Percentiles rank a stretch among this genome's conserved stretches.
phyloP scores from a whole-genome alignment of 768 basidiomycete species.

The Trametes cingulata region DNA sequence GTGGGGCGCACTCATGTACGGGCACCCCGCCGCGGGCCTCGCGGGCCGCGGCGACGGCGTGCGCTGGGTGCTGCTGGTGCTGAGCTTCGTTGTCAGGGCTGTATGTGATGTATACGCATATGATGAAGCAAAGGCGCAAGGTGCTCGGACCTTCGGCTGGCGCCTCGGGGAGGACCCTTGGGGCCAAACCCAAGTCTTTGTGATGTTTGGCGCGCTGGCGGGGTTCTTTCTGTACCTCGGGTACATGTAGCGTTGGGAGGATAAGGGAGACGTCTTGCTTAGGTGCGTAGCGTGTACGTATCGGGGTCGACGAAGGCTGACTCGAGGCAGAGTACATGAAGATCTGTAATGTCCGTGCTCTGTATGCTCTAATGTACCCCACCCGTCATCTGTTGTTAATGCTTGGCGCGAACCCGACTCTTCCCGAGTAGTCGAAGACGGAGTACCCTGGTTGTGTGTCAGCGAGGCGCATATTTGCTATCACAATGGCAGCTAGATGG shows the following conservation, averaged over 20 bases:
- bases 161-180: conserved; percentile 30
- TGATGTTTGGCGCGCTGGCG: conserved; percentile 1
- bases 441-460: conserved; percentile 51
- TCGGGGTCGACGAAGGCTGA: not conserved
- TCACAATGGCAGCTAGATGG: conserved; percentile 6
- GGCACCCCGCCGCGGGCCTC: too few relatives aligned
- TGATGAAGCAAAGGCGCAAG: conserved; percentile 58
- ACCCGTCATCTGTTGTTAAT: conserved; percentile 41
- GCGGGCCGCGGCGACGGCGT: too few relatives aligned
- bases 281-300: not conserved
- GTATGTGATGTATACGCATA: conserved; percentile 59
- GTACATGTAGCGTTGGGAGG: not conserved
- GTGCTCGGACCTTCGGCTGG: conserved; percentile 42
- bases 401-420: conserved; percentile 61
- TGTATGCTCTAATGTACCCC: not conserved
- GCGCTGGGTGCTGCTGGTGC: not conserved
- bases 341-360: not conserved
- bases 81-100: conserved; percentile 27
- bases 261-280: not conserved
- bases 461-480: not conserved
- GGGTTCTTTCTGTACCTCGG: conserved; percentile 3
- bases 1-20: conserved; percentile 24
- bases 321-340: not conserved
- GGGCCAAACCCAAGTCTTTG: conserved; percentile 37
- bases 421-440: conserved; percentile 58